Conservation (phyloP, 371 early-diverging fungal species). For the Mucor circinelloides region DNA sequence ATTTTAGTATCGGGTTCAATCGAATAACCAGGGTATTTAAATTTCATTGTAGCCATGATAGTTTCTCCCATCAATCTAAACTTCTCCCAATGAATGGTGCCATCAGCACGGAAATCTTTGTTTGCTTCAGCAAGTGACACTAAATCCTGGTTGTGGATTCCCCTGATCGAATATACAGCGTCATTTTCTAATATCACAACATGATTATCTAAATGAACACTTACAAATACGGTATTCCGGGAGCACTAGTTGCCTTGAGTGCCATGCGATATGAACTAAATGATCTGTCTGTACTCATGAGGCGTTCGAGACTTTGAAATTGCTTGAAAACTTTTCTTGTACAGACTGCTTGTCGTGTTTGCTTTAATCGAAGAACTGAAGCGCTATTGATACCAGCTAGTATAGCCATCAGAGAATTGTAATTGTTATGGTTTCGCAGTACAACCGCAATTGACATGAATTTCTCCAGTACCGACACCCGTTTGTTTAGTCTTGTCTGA, state of each 20-base stretch:
- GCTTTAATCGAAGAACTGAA: constrained; percentile 61
- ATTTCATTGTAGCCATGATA: constrained; percentile 51
- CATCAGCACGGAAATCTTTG: constrained; percentile 57
- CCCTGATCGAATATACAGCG: constrained; percentile 24
- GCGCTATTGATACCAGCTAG: constrained; percentile 75
- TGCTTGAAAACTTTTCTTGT: constrained; percentile 56
- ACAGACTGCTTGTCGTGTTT: constrained; percentile 57
- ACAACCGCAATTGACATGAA: constrained; percentile 68
- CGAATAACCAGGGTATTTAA: constrained; percentile 41
- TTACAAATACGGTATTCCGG: constrained; percentile 66
- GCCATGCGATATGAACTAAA: constrained; percentile 67
- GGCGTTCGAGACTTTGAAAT: constrained; percentile 60
- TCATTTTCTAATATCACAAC: neutral
- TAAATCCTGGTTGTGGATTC: constrained; percentile 60
- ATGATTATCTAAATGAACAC: neutral
- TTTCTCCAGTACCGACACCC: constrained; percentile 65
- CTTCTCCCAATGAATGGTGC: constrained; percentile 65
- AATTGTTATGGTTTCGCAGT: constrained; percentile 65
- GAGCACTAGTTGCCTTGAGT: constrained; percentile 52
- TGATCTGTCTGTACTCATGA: constrained; percentile 69
- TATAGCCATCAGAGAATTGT: constrained; percentile 73
- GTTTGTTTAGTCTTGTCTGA: constrained; percentile 57
- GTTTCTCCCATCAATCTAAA: constrained; percentile 62
- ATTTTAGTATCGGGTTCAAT: constrained; percentile 40
- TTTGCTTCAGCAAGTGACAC: constrained; percentile 63